Base-by-base conservation (phyloP, 192 early-diverging fungal species). In the Umbelopsis ramanniana region DNA sequence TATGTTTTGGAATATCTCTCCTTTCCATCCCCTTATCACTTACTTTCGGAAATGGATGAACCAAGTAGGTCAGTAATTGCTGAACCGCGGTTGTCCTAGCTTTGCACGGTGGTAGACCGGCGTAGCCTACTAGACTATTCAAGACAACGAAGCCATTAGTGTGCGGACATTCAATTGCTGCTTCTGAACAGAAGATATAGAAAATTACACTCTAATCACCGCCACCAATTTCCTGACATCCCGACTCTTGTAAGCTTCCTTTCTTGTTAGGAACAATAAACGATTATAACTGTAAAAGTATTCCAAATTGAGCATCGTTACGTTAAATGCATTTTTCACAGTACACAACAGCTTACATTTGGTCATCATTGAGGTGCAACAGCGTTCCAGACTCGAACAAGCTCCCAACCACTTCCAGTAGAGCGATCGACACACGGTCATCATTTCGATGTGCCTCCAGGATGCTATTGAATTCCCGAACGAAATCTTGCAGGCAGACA, bases 11-110 rank as follows among this genome's bases (percentile, higher is more conserved):
- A 14, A 0, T n/a, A 8, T 52, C 6, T 37, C 1, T 15, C 21
- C 23, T 2, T 50, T 6, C 29, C 74, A 38, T 14, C 38, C 11
- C 40, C 11, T 7, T 43, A 43, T 50, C 14, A 38, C 76, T 75
- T 71, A 90, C 88, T 76, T 82, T 89, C 21, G 94, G 94, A 75
- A 84, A 96, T 40, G 92, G 85, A 81, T 96, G 94, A 6, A 83
- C 81, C 7, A 96, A 70, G 70, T 91, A 89, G 9, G 75, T 50
- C 11, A 96, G 71, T 67, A 94, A 67, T 71, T 89, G 85, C 17
- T 82, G 76, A 46, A 95, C 54, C 14, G 89, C 86, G 2, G 74
- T 83, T 46, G 72, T 84, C 69, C 79, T 82, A 29, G 86, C 75
- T 70, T 74, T 76, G 35, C 70, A 78, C 15, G 72, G 72, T 52